Conservation (phyloP, 805 yeast genomes). For the Lipomyces kockii region DNA sequence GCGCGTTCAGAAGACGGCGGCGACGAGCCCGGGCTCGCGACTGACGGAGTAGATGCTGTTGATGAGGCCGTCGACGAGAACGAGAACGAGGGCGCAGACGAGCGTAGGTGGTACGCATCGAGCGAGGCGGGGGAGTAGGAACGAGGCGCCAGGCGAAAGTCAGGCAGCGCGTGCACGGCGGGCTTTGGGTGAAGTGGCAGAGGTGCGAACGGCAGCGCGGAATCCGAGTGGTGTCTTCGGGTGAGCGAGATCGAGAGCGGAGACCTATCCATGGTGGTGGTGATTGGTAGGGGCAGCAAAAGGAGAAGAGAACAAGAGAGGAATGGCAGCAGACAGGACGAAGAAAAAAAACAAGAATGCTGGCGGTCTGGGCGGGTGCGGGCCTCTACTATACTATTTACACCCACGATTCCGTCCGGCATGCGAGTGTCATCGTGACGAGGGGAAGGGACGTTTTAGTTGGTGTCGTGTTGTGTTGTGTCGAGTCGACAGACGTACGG, state of each 20-base stretch:
- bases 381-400: background rate
- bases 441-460: background rate
- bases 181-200: background rate
- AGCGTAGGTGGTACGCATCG: conserved; percentile 26
- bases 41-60: conserved; percentile 3
- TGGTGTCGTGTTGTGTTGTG: background rate
- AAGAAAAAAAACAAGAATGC: too few species aligned
- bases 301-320: background rate
- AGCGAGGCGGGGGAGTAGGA: conserved; percentile 28
- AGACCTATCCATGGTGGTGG: conserved; percentile 2
- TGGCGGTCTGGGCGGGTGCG: background rate
- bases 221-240: background rate
- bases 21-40: background rate
- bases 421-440: too few species aligned
- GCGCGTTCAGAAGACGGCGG: conserved; percentile 2
- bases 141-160: conserved; percentile 10
- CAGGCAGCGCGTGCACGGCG: background rate
- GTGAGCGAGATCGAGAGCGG: conserved; percentile 5
- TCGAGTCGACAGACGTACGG: background rate
- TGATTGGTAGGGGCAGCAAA: background rate
- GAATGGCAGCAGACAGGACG: background rate
- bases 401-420: background rate
- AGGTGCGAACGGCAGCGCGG: conserved; percentile 1
- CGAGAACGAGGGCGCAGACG: conserved; percentile 13
- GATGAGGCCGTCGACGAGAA: conserved; percentile 10